phyloP scores from a whole-genome alignment of 73 alveolate species.

The Durusdinium trenchii region DNA sequence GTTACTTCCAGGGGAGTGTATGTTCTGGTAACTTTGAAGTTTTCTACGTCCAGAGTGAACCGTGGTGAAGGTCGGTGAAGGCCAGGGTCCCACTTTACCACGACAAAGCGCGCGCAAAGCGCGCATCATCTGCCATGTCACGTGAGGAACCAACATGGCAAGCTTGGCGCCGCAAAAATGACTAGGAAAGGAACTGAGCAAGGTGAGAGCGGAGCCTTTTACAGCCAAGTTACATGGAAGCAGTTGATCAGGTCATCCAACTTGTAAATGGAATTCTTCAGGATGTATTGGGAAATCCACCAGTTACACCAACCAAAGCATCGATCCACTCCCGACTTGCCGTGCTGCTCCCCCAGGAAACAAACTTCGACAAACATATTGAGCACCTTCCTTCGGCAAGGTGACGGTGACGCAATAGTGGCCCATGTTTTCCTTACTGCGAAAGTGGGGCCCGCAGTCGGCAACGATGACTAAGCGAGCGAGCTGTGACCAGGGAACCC shows the following conservation, averaged over 20 bases:
- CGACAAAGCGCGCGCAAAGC: background rate
- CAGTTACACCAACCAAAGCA: background rate
- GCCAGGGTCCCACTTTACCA: background rate
- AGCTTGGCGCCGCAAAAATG: background rate
- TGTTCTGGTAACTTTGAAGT: background rate
- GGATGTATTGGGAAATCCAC: background rate
- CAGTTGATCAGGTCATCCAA: background rate
- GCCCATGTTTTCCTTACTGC: too few species aligned
- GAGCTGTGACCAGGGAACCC: too few species aligned
- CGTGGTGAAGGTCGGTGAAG: background rate
- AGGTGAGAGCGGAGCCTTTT: background rate
- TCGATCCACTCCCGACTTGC: constrained; percentile 2
- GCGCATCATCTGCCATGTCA: too few species aligned
- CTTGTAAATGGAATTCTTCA: background rate
- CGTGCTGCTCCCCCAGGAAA: constrained; percentile 30
- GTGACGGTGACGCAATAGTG: too few species aligned
- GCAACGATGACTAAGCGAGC: too few species aligned
- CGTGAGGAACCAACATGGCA: too few species aligned
- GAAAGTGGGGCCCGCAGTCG: too few species aligned
- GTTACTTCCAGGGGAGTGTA: too few species aligned
- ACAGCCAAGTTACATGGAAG: too few species aligned
- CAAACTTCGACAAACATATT: too few species aligned
- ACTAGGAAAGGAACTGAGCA: too few species aligned
- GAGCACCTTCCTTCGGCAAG: too few species aligned
- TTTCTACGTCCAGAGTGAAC: background rate